A percentile compares a stretch with the other conserved stretches of the same genome.
Conservation (phyloP, 257 asterid genomes). For the Buddleja alternifolia region DNA sequence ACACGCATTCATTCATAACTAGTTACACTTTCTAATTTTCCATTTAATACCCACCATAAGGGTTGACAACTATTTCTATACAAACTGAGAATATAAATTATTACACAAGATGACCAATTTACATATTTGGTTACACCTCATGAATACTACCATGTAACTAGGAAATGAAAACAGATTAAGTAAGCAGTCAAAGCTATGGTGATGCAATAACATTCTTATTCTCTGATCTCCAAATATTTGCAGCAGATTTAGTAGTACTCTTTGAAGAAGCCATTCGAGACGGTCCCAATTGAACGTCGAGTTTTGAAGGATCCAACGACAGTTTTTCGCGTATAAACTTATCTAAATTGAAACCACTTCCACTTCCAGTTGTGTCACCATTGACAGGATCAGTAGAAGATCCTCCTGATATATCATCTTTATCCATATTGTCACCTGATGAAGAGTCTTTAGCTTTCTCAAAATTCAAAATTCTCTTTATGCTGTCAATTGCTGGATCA, state of each 20-base stretch:
- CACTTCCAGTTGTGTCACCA: slow-evolving; percentile 27
- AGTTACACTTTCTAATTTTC: no score
- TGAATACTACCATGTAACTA: not conserved
- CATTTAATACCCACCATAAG: not conserved
- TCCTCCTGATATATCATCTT: slow-evolving; percentile 28
- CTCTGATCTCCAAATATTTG: slow-evolving; percentile 34
- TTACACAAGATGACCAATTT: slow-evolving; percentile 16
- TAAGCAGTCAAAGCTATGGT: slow-evolving; percentile 18
- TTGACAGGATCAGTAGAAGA: slow-evolving; percentile 23
- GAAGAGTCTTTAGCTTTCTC: slow-evolving; percentile 38
- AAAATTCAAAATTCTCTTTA: slow-evolving; percentile 64
- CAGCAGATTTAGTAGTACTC: slow-evolving; percentile 28
- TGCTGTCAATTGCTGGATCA: slow-evolving; percentile 89
- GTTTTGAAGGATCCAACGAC: slow-evolving; percentile 67
- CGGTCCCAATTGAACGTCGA: slow-evolving; percentile 54
- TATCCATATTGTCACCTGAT: not conserved
- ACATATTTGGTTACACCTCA: slow-evolving; percentile 13
- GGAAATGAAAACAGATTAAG: no score
- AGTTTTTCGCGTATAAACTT: slow-evolving; percentile 61
- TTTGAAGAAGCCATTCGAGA: slow-evolving; percentile 30
- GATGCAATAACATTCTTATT: slow-evolving; percentile 28
- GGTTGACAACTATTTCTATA: not conserved
- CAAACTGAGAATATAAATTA: slow-evolving; percentile 8
- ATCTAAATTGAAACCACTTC: slow-evolving; percentile 66
- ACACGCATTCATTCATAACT: no score